These are phyloP conservation scores for Fusarium miscanthi DNA, from an alignment of 2,329 filamentous ascomycete genomes.

Conservation along the genomic window DNA sequence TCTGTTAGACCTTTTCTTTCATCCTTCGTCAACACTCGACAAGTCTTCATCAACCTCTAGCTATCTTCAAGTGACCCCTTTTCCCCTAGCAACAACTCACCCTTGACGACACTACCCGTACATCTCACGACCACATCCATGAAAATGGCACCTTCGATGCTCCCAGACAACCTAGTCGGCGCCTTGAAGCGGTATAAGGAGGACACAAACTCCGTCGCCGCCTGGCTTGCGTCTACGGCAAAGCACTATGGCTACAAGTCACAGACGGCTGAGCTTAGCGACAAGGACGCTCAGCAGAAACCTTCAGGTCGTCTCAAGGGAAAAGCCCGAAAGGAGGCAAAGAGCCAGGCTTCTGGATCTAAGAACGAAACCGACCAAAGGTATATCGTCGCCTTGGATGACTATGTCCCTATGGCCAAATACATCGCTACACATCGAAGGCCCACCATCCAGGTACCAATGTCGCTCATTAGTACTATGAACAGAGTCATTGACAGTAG, in stretches of 20 bases:
- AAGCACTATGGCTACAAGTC: background rate
- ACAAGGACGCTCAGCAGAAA: background rate
- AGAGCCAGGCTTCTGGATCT: background rate
- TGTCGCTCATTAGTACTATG: background rate
- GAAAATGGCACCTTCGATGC: background rate
- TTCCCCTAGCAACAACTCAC: background rate
- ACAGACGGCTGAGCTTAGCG: fast-evolving
- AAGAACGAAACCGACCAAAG: background rate
- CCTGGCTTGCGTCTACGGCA: background rate
- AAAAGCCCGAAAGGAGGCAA: background rate
- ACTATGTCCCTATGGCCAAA: slow-evolving; percentile 8
- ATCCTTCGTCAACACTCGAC: background rate
- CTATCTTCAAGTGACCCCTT: background rate
- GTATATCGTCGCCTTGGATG: background rate
- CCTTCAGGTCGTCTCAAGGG: background rate
- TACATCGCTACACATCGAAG: background rate
- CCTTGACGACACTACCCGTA: background rate
- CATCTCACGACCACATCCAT: background rate
- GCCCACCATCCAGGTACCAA: background rate
- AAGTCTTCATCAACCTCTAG: background rate
- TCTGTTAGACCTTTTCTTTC: background rate
- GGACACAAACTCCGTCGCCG: background rate
- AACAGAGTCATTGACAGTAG: background rate
- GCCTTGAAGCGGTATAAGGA: background rate
- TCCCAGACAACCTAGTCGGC: background rate